A percentile compares a stretch with the other conserved stretches of the same genome.
phyloP scores from a whole-genome alignment of 495 filamentous ascomycete genomes.

The Baudoinia panamericana region DNA sequence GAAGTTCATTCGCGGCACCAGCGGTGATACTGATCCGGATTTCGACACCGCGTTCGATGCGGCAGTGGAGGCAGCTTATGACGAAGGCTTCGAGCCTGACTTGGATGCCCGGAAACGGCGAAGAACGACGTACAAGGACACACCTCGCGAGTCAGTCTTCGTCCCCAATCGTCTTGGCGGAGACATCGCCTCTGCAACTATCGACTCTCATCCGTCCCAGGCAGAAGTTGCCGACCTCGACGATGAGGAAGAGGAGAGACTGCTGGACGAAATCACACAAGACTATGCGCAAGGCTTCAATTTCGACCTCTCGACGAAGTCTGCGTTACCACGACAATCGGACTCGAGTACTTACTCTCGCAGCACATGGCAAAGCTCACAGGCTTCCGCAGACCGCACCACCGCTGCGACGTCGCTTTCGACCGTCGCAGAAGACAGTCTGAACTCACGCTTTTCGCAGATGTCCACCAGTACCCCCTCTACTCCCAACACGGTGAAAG shows the following conservation, averaged over 20 bases:
- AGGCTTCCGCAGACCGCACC: conserved; percentile 52
- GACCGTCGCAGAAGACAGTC: conserved; percentile 55
- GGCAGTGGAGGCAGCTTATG: conserved; percentile 90
- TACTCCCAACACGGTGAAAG: neutral
- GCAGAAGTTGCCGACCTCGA: conserved; percentile 13
- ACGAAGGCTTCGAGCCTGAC: conserved; percentile 77
- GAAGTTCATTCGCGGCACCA: conserved; percentile 52
- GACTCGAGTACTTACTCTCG: conserved; percentile 75
- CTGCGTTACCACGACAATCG: conserved; percentile 72
- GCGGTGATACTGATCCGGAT: conserved; percentile 73
- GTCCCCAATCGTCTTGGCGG: conserved; percentile 22
- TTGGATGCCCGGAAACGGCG: conserved; percentile 30
- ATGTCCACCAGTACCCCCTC: neutral
- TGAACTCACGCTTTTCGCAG: conserved; percentile 13
- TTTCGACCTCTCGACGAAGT: conserved; percentile 59
- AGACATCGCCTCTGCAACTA: conserved; percentile 25
- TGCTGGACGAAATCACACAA: conserved; percentile 84
- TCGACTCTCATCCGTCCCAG: conserved; percentile 13
- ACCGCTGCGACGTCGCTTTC: conserved; percentile 60
- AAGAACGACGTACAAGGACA: conserved; percentile 37
- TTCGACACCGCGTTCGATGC: conserved; percentile 93
- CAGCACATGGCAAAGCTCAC: conserved; percentile 79
- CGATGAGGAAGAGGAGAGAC: conserved; percentile 61
- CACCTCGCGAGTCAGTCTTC: conserved; percentile 35
- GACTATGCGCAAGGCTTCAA: conserved; percentile 69